Percentiles rank a stretch among this genome's conserved stretches.
phyloP scores from a whole-genome alignment of 129 eudicot genomes.

The Oenanthe sinensis region DNA sequence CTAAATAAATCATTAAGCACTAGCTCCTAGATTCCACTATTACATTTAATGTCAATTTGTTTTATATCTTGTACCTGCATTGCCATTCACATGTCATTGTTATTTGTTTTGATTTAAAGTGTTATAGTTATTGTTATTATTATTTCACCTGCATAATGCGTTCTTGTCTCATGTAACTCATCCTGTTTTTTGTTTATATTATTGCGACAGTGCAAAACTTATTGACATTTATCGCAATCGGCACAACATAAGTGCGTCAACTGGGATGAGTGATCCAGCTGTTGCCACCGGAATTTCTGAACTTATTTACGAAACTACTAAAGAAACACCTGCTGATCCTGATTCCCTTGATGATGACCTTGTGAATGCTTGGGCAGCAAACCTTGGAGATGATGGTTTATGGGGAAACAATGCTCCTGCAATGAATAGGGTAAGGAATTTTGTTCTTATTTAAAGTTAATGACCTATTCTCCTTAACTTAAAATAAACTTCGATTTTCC shows the following conservation, averaged over 20 bases:
- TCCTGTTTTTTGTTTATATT: conserved; percentile 11
- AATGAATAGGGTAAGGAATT: conserved; percentile 69
- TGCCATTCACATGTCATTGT: not conserved
- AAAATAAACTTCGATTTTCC: not conserved
- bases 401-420: conserved; percentile 90
- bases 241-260: conserved; percentile 78
- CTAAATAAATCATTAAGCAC: not conserved
- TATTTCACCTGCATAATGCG: too few relatives aligned
- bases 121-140: not conserved
- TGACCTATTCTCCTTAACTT: not conserved
- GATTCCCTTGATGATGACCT: conserved; percentile 91
- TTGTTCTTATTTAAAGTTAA: not conserved
- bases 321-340: conserved; percentile 48
- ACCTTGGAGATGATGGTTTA: conserved; percentile 85
- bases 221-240: conserved; percentile 89
- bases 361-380: conserved; percentile 99
- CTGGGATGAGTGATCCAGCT: conserved; percentile 83
- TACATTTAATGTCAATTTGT: not conserved
- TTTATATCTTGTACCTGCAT: not conserved
- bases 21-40: too few relatives aligned
- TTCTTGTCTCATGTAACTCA: conserved; percentile 9
- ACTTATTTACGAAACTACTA: conserved; percentile 69
- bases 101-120: not conserved
- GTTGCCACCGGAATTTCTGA: conserved; percentile 95
- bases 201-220: conserved; percentile 72